A percentile compares a stretch with the other conserved stretches of the same genome.
These are phyloP conservation scores for Plasmodium gonderi DNA, from an alignment of 169 alveolate genomes.

Conservation along the genomic window DNA sequence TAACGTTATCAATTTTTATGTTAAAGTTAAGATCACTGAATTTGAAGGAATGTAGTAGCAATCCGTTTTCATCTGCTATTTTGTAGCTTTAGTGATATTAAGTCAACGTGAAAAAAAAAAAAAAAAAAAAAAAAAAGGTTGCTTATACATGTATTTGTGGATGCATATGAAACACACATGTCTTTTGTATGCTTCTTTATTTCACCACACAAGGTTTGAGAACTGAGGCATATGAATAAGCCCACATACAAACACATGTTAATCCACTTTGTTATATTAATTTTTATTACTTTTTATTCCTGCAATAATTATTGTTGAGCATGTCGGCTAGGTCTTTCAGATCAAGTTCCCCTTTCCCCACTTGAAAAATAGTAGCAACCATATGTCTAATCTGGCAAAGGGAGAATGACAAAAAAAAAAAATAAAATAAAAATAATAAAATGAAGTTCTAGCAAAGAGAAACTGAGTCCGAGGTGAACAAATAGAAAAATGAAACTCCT, in stretches of 20 bases:
- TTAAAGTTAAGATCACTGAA: slow-evolving; percentile 41
- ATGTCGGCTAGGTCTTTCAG: not conserved
- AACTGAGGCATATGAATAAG: not conserved
- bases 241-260: not conserved
- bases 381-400: slow-evolving; percentile 60
- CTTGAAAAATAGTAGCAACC: slow-evolving; percentile 56
- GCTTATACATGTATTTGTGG: not conserved
- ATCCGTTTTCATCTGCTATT: slow-evolving; percentile 59
- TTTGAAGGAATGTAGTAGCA: slow-evolving; percentile 52
- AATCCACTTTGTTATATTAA: not conserved
- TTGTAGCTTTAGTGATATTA: slow-evolving; percentile 3
- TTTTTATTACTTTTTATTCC: slow-evolving; percentile 36
- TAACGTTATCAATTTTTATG: slow-evolving; percentile 9
- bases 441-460: too few relatives aligned
- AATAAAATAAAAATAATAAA: not conserved
- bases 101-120: not conserved
- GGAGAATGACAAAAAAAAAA: not conserved
- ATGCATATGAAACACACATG: too few relatives aligned
- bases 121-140: too few relatives aligned
- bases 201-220: too few relatives aligned
- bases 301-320: not conserved
- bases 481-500: too few relatives aligned
- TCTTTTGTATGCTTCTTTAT: too few relatives aligned
- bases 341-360: slow-evolving; percentile 30
- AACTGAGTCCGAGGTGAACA: too few relatives aligned